A percentile compares a stretch with the other conserved stretches of the same genome.
Evolutionary conservation across 371 early-diverging fungal genomes (phyloP).

Genomic region (Blakeslea trispora): DNA sequence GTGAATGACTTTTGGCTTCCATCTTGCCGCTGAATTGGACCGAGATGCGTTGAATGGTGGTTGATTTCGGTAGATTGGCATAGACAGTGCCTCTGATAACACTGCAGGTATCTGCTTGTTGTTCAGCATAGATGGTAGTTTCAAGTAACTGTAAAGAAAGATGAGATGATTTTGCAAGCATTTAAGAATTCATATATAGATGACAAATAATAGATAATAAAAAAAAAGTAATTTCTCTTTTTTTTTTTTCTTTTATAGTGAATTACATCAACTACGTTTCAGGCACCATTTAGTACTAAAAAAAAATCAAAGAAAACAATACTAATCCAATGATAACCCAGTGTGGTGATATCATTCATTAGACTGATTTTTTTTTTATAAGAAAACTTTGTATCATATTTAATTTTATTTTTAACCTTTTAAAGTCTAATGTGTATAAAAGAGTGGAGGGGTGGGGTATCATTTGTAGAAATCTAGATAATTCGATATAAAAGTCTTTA

Average conservation of each 20-base stretch:
- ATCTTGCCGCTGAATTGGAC: slow-evolving; percentile 18
- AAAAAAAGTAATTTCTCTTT: not conserved
- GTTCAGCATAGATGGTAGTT: slow-evolving; percentile 16
- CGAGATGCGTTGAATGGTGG: slow-evolving; percentile 11
- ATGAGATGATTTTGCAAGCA: slow-evolving; percentile 19
- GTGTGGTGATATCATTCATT: no score
- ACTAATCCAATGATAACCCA: no score
- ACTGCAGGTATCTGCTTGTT: not conserved
- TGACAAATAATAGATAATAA: not conserved
- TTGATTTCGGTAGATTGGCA: slow-evolving; percentile 13
- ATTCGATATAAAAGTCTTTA: no score
- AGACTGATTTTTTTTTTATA: no score
- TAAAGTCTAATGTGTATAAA: no score
- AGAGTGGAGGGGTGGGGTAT: no score
- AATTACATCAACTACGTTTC: no score
- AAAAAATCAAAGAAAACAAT: no score
- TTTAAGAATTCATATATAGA: not conserved
- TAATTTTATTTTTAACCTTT: no score
- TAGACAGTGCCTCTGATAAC: slow-evolving; percentile 19
- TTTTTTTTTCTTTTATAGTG: not conserved
- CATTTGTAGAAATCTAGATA: no score
- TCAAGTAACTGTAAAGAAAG: slow-evolving; percentile 17
- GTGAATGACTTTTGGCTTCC: slow-evolving; percentile 11
- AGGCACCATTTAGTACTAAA: no score
- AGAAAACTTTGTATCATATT: no score